Evolutionary conservation across 1,284 basidiomycete species (phyloP).

Genomic region (Neolentinus lepideus): DNA sequence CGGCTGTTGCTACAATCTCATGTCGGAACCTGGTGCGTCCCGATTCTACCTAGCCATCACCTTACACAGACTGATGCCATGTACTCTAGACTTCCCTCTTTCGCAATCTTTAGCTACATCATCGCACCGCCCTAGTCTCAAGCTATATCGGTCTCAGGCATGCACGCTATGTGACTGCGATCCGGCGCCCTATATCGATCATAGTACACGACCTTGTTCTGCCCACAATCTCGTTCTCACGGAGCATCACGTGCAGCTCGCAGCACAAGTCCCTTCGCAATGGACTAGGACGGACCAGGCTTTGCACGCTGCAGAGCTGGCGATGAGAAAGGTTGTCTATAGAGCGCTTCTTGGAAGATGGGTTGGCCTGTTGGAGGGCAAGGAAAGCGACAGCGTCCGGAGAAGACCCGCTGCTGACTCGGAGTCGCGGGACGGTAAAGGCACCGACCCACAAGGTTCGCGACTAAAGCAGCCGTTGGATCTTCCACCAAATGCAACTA

Average conservation of each 20-base stretch:
- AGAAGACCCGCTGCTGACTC: neutral
- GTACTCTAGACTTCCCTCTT: slow-evolving; percentile 35
- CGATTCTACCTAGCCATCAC: slow-evolving; percentile 20
- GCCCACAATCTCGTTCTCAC: slow-evolving; percentile 12
- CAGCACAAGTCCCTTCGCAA: slow-evolving; percentile 36
- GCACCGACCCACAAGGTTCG: neutral
- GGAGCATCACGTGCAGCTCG: slow-evolving; percentile 47
- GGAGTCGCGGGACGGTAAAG: neutral
- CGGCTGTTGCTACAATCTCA: slow-evolving; percentile 47
- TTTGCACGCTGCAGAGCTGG: slow-evolving; percentile 26
- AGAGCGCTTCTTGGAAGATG: slow-evolving; percentile 37
- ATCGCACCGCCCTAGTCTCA: neutral
- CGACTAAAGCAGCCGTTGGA: neutral
- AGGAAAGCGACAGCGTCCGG: neutral
- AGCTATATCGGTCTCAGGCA: neutral
- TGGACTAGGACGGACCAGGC: slow-evolving; percentile 27
- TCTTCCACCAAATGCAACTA: too few species aligned
- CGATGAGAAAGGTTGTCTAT: slow-evolving; percentile 59
- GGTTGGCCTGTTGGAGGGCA: slow-evolving; percentile 5
- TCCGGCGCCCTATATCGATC: neutral
- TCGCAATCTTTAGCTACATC: slow-evolving; percentile 17
- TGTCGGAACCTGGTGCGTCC: slow-evolving; percentile 31
- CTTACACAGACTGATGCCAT: slow-evolving; percentile 5
- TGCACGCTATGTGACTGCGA: neutral
- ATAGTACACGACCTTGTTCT: neutral